These are phyloP conservation scores for Monosporascus sp. DNA, from an alignment of 2,329 filamentous ascomycete genomes.

Conservation along the genomic window DNA sequence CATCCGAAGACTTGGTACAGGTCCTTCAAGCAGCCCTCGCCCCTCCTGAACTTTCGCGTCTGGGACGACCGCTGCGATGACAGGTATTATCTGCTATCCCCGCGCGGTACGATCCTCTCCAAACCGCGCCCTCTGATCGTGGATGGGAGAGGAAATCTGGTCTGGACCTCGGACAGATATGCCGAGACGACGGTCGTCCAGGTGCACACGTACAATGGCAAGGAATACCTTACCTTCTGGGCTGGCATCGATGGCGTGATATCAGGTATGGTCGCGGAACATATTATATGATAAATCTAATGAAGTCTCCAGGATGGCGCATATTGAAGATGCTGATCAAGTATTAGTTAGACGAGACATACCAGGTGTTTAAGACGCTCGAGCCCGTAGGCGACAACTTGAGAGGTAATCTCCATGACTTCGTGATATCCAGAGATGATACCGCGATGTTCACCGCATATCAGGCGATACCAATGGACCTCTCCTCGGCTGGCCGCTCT, in stretches of 20 bases:
- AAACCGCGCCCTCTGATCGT: slow-evolving; percentile 11
- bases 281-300: slow-evolving; percentile 3
- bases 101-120: slow-evolving; percentile 8
- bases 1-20: slow-evolving; percentile 8
- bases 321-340: not conserved
- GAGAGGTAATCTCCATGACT: slow-evolving; percentile 29
- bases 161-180: slow-evolving; percentile 11
- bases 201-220: slow-evolving; percentile 23
- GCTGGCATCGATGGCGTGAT: slow-evolving; percentile 1
- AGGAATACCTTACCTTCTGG: slow-evolving; percentile 28
- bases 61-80: slow-evolving; percentile 9
- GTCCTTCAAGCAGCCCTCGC: slow-evolving; percentile 6
- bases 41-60: slow-evolving; percentile 9
- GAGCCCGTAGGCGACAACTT: not conserved
- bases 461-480: slow-evolving; percentile 26
- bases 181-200: slow-evolving; percentile 8
- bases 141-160: slow-evolving; percentile 8
- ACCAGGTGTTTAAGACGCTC: slow-evolving; percentile 11
- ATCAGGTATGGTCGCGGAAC: slow-evolving; percentile 6
- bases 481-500: slow-evolving; percentile 27
- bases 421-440: slow-evolving; percentile 32
- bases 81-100: slow-evolving; percentile 9
- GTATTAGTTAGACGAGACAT: slow-evolving; percentile 6
- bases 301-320: not conserved
- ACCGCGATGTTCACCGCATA: slow-evolving; percentile 36